phyloP scores from a whole-genome alignment of 1,284 basidiomycete species.

The Papiliotrema fonsecae region DNA sequence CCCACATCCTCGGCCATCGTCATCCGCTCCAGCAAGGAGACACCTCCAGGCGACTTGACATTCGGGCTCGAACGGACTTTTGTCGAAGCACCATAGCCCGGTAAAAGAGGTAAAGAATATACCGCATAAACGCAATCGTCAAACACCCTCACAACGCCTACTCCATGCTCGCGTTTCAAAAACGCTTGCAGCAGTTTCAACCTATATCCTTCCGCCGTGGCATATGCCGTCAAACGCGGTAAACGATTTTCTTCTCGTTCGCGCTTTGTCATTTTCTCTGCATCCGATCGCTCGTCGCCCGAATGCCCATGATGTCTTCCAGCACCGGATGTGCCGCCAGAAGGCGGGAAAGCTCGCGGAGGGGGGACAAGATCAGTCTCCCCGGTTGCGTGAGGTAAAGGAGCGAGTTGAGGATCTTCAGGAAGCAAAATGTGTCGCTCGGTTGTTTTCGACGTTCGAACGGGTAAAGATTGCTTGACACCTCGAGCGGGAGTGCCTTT shows the following conservation, averaged over 20 bases:
- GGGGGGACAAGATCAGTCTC: slow-evolving; percentile 20
- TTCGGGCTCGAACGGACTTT: slow-evolving; percentile 78
- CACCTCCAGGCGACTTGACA: slow-evolving; percentile 57
- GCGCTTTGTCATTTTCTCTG: slow-evolving; percentile 57
- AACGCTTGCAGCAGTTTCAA: slow-evolving; percentile 74
- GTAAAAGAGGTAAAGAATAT: slow-evolving; percentile 84
- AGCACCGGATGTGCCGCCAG: background rate
- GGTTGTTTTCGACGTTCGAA: slow-evolving; percentile 79
- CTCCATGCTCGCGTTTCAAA: slow-evolving; percentile 88
- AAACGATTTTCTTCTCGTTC: slow-evolving; percentile 70
- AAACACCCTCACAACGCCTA: slow-evolving; percentile 72
- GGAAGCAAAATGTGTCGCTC: slow-evolving; percentile 89
- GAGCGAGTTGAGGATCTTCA: slow-evolving; percentile 82
- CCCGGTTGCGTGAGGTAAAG: slow-evolving; percentile 52
- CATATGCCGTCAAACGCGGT: slow-evolving; percentile 78
- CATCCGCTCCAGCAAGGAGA: slow-evolving; percentile 61
- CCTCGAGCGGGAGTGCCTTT: slow-evolving; percentile 42
- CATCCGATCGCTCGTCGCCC: slow-evolving; percentile 43
- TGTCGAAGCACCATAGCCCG: slow-evolving; percentile 80
- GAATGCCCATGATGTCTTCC: slow-evolving; percentile 5
- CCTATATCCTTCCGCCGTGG: slow-evolving; percentile 73
- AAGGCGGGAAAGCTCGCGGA: slow-evolving; percentile 10
- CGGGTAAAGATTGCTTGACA: slow-evolving; percentile 52
- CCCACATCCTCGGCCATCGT: slow-evolving; percentile 85
- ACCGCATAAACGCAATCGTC: slow-evolving; percentile 91